Conservation (phyloP, 2,329 filamentous ascomycete species). For the Parastagonospora avenae region DNA sequence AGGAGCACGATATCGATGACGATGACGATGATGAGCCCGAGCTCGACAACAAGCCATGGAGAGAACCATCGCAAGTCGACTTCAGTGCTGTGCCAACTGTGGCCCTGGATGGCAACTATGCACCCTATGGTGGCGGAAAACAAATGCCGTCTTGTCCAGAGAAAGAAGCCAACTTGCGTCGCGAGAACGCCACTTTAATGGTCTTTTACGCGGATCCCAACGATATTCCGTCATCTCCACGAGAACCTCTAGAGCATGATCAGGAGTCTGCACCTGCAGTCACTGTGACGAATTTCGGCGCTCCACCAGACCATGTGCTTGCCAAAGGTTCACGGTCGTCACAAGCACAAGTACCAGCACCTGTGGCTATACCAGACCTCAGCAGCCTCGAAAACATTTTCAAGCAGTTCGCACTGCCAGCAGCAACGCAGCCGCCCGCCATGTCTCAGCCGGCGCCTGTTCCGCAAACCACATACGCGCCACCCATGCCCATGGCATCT, state of each 20-base stretch:
- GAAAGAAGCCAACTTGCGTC: constrained; percentile 50
- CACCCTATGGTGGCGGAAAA: constrained; percentile 52
- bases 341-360: constrained; percentile 10
- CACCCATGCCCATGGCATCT: constrained; percentile 20
- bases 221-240: constrained; percentile 54
- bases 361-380: constrained; percentile 22
- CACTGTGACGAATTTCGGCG: constrained; percentile 46
- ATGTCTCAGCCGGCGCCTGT: constrained; percentile 14
- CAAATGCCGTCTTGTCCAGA: constrained; percentile 49
- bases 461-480: constrained; percentile 22
- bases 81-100: constrained; percentile 49
- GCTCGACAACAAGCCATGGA: constrained; percentile 37
- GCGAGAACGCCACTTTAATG: constrained; percentile 54
- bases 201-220: constrained; percentile 52
- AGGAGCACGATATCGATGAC: constrained; percentile 69
- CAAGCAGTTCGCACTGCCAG: constrained; percentile 28
- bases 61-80: constrained; percentile 46
- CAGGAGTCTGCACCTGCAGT: constrained; percentile 17
- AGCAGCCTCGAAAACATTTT: constrained; percentile 36
- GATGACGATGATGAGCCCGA: constrained; percentile 66
- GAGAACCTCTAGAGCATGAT: constrained; percentile 49
- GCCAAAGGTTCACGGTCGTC: constrained; percentile 27
- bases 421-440: constrained; percentile 11
- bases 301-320: constrained; percentile 35
- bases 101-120: constrained; percentile 52